Base-by-base conservation (phyloP, 768 basidiomycete genomes). In the Boletus pseudo-olivaceus region DNA sequence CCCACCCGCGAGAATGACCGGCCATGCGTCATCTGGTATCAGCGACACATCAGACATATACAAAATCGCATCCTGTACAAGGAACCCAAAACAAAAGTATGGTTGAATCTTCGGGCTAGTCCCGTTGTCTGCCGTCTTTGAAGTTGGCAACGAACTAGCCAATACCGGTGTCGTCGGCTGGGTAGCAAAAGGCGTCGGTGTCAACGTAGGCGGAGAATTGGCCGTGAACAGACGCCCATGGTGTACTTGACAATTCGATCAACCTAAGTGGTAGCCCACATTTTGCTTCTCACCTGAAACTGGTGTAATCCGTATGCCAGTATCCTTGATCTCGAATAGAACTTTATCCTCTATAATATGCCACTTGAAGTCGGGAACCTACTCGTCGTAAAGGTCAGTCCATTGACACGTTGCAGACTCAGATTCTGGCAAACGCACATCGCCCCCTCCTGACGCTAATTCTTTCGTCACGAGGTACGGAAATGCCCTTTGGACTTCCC, bases 301-400 rank as follows among this genome's bases (percentile, higher is more conserved):
- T 7, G 90, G 88, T 10, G 80, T 83, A 10, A 91, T 69, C 47
- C 70, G 61, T 55, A 90, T 78, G 5, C 82, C 84, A 4, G 83
- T 87, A 50, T 81, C 78, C 48, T 74, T 77, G 26, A 93, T 81
- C 51, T 85, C 81, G 58, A 93, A 89, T 2, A 83, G 78, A 26
- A 78, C 75, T 17, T 77, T 77, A 57, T 90, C 83, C 40, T 84
- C 79, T 59, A 94, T 84, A 48, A 94, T 81, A 60, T 90, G 87
- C 87, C 88, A 94, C 62, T 79, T 78, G 65, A 94, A 86, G 56
- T 88, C 83, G 6, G 92, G 92, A 12, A 94, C 84, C 85, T 93
- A 56, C 37, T 37, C 44, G 60, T 45, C 41, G 29, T 38, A 43
- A 27, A 29, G 3, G 37, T 59, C 32, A 64, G 40, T 23, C 26